These are phyloP conservation scores for Oryza nivara DNA, from an alignment of 176 grass and related monocot species.

Conservation along the genomic window DNA sequence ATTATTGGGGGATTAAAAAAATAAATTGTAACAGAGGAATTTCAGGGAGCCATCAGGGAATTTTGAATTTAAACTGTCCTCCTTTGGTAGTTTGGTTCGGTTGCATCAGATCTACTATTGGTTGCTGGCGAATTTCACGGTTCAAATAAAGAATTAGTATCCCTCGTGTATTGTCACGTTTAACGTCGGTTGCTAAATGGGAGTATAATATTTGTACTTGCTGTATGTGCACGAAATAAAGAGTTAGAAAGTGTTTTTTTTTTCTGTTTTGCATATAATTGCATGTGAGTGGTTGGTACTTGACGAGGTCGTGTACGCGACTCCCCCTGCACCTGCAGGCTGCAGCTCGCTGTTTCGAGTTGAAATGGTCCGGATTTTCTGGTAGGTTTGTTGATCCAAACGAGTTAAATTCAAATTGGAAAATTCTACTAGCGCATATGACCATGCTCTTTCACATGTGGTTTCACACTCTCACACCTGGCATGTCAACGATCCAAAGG, in stretches of 20 bases:
- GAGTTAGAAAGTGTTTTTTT: too few relatives aligned
- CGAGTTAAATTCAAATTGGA: not conserved
- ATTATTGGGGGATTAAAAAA: conserved; percentile 4
- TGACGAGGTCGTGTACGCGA: conserved; percentile 27
- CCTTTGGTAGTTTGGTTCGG: not conserved
- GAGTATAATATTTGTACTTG: not conserved
- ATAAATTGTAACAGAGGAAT: not conserved
- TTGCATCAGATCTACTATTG: not conserved
- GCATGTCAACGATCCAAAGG: not conserved
- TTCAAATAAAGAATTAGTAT: not conserved
- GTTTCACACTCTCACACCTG: not conserved
- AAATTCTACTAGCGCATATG: not conserved
- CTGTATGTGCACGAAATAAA: not conserved
- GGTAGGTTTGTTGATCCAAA: not conserved
- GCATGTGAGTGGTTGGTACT: conserved; percentile 8
- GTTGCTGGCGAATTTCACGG: not conserved
- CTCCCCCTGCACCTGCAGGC: not conserved
- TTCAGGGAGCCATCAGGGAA: not conserved
- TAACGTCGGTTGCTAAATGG: not conserved
- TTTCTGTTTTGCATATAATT: too few relatives aligned
- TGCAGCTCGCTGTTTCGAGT: not conserved
- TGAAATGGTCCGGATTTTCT: conserved; percentile 23
- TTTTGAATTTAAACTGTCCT: conserved; percentile 6
- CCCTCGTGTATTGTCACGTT: not conserved
- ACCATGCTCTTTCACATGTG: not conserved